Conservation (phyloP, 2,329 filamentous ascomycete species). For the Diaporthe velutina region DNA sequence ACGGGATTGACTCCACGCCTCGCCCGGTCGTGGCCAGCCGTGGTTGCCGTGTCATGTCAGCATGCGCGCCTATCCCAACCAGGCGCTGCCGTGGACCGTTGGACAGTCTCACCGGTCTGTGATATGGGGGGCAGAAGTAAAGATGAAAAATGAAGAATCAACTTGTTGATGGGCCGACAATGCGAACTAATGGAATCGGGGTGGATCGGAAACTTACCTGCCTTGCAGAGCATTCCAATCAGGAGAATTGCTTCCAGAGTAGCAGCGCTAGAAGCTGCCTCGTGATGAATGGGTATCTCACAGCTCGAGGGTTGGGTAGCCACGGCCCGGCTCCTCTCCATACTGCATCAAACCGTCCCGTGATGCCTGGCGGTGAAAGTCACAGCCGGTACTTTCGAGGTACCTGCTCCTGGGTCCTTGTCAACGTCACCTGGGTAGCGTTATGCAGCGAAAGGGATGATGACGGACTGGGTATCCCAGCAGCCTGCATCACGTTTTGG, state of each 20-base stretch:
- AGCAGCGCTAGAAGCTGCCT: slow-evolving; percentile 29
- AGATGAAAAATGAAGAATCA: slow-evolving; percentile 27
- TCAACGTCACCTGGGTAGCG: slow-evolving; percentile 35
- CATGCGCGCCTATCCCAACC: slow-evolving; percentile 23
- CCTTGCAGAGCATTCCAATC: slow-evolving; percentile 29
- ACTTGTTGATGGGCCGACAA: slow-evolving; percentile 9
- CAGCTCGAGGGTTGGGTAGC: slow-evolving; percentile 31
- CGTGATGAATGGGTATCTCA: slow-evolving; percentile 28
- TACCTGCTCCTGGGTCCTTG: slow-evolving; percentile 30
- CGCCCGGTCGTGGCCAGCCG: slow-evolving; percentile 21
- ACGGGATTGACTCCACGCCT: slow-evolving; percentile 32
- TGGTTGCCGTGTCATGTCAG: slow-evolving; percentile 32
- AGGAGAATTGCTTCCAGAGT: slow-evolving; percentile 17
- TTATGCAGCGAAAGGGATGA: slow-evolving; percentile 38
- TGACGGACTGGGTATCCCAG: slow-evolving; percentile 36
- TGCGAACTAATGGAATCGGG: slow-evolving; percentile 22
- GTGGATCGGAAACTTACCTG: slow-evolving; percentile 30
- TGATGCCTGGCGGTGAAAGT: slow-evolving; percentile 32
- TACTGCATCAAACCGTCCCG: slow-evolving; percentile 34
- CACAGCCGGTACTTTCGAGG: slow-evolving; percentile 36
- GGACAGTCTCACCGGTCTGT: slow-evolving; percentile 29
- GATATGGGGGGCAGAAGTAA: slow-evolving; percentile 9
- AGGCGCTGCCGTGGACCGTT: slow-evolving; percentile 29
- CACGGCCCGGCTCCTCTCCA: slow-evolving; percentile 33
- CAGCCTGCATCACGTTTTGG: slow-evolving; percentile 39